A percentile compares a stretch with the other conserved stretches of the same genome.
phyloP scores from a whole-genome alignment of 768 basidiomycete species.

The Boletus sensibilis region DNA sequence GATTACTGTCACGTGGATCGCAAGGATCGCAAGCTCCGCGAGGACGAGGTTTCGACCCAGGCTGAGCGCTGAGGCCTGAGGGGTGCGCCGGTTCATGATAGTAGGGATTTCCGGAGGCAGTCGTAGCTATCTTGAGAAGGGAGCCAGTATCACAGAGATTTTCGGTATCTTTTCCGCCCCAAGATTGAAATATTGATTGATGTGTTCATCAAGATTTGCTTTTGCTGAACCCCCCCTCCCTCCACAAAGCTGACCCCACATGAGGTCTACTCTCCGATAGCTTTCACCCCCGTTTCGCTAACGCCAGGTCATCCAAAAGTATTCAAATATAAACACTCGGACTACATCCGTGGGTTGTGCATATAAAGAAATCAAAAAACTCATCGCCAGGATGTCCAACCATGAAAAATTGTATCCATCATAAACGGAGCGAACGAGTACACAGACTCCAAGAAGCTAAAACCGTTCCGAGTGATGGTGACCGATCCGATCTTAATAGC shows the following conservation, averaged over 20 bases:
- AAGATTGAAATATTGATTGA: background rate
- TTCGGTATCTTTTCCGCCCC: background rate
- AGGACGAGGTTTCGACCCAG: background rate
- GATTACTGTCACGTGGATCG: conserved; percentile 13
- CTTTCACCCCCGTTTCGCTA: background rate
- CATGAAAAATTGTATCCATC: background rate
- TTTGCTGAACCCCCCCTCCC: background rate
- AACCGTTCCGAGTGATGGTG: background rate
- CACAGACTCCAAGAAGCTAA: background rate
- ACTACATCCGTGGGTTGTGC: background rate
- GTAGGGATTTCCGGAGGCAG: background rate
- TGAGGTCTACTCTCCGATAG: background rate
- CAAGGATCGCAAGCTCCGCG: background rate
- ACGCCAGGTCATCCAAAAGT: background rate
- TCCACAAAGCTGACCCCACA: background rate
- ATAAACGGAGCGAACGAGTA: background rate
- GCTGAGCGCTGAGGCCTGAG: no score
- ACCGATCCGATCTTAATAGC: background rate
- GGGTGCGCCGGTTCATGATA: background rate
- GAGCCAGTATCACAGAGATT: background rate
- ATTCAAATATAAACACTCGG: background rate
- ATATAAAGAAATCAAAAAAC: background rate
- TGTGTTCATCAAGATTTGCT: background rate
- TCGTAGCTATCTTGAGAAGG: background rate
- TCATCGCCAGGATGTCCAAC: background rate